These are phyloP conservation scores for Hortiboletus rubellus DNA, from an alignment of 1,284 basidiomycete genomes.

Conservation along the genomic window DNA sequence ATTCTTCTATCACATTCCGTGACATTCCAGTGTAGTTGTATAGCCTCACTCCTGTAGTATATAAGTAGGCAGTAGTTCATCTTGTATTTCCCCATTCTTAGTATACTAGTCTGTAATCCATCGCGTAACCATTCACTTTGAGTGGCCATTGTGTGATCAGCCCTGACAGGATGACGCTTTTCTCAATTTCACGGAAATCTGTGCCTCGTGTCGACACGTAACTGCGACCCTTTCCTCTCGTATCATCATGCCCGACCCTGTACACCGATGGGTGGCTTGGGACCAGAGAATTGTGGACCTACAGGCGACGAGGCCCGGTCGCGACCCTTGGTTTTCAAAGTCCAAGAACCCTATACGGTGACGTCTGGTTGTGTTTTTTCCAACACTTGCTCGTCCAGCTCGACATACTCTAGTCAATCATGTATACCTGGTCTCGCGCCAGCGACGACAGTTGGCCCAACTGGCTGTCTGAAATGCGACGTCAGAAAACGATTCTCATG, in stretches of 20 bases:
- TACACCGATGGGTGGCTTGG: neutral
- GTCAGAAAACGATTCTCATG: neutral
- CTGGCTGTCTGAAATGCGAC: constrained; percentile 1
- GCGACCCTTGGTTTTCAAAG: neutral
- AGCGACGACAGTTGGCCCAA: neutral
- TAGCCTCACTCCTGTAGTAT: too few species aligned
- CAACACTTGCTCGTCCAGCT: neutral
- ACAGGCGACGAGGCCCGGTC: neutral
- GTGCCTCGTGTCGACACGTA: neutral
- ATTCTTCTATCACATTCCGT: too few species aligned
- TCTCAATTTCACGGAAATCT: neutral
- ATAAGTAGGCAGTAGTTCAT: too few species aligned
- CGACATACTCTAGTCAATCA: neutral
- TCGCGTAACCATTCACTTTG: too few species aligned
- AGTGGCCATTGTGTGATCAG: too few species aligned
- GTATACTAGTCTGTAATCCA: too few species aligned
- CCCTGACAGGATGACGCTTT: neutral
- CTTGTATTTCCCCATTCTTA: too few species aligned
- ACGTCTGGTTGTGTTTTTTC: neutral
- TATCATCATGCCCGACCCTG: neutral
- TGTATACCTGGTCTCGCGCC: neutral
- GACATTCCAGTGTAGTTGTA: too few species aligned
- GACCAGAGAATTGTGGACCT: neutral
- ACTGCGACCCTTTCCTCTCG: neutral
- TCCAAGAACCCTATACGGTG: neutral